Evolutionary conservation across 257 asterid genomes (phyloP).

Genomic region (Fraxinus quadrangulata): DNA sequence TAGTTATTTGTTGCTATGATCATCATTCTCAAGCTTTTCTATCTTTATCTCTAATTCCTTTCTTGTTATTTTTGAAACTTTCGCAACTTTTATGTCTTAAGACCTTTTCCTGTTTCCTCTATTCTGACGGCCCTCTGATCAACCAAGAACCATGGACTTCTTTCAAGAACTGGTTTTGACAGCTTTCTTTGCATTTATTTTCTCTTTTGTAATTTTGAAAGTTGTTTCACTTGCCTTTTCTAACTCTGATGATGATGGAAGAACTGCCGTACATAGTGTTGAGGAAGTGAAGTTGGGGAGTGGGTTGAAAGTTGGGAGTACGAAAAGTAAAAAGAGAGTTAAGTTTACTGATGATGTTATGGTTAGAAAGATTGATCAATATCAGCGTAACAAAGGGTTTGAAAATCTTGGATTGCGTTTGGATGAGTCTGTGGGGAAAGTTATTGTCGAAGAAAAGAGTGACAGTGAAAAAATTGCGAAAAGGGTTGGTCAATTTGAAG

Average conservation of each 20-base stretch:
- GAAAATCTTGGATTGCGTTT: slow-evolving; percentile 32
- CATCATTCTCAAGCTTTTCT: slow-evolving; percentile 23
- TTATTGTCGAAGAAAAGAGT: slow-evolving; percentile 15
- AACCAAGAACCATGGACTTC: slow-evolving; percentile 40
- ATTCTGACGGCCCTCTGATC: slow-evolving; percentile 32
- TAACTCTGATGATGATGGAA: slow-evolving; percentile 23
- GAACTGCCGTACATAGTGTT: slow-evolving; percentile 19
- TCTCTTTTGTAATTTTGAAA: slow-evolving; percentile 49
- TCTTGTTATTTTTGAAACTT: slow-evolving; percentile 31
- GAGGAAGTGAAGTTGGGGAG: slow-evolving; percentile 31
- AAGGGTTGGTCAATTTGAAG: slow-evolving; percentile 33
- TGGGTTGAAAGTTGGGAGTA: slow-evolving; percentile 36
- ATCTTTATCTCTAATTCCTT: slow-evolving; percentile 31
- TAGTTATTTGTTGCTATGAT: slow-evolving; percentile 21
- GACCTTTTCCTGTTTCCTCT: slow-evolving; percentile 13
- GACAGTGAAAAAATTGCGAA: slow-evolving; percentile 20
- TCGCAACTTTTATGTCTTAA: slow-evolving; percentile 29
- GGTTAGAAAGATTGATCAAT: slow-evolving; percentile 44
- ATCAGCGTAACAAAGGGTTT: slow-evolving; percentile 30
- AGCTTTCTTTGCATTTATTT: slow-evolving; percentile 45
- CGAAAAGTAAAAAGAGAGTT: slow-evolving; percentile 45
- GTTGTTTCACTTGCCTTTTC: slow-evolving; percentile 44
- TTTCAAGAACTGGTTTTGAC: slow-evolving; percentile 48
- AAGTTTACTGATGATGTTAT: slow-evolving; percentile 53
- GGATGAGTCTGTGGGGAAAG: slow-evolving; percentile 15